These are phyloP conservation scores for Chrysosporium keratinophilum DNA, from an alignment of 2,329 filamentous ascomycete species.

Conservation along the genomic window DNA sequence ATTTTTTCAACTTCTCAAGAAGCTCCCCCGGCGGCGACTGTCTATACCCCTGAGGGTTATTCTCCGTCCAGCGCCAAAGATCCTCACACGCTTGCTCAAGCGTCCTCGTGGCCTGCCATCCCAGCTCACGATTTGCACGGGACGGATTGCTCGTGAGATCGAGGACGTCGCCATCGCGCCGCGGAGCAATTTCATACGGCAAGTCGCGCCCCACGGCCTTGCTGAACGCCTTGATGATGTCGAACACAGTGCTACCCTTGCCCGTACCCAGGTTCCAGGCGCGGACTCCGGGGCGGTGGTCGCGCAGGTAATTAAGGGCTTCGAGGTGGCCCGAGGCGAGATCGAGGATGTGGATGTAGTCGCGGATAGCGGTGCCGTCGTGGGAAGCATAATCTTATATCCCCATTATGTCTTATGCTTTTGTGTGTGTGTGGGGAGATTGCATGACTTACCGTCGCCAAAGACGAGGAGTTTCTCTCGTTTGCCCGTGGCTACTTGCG, in stretches of 20 bases:
- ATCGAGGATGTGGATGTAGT: constrained; percentile 96
- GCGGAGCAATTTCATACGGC: constrained; percentile 71
- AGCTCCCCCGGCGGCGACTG: constrained; percentile 81
- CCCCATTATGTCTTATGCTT: neutral
- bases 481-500: constrained; percentile 91
- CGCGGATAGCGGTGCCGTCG: constrained; percentile 87
- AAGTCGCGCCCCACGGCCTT: constrained; percentile 74
- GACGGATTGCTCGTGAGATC: constrained; percentile 87
- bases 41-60: constrained; percentile 90
- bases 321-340: constrained; percentile 76
- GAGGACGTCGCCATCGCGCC: constrained; percentile 80
- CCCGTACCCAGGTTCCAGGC: constrained; percentile 97
- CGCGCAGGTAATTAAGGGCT: constrained; percentile 80
- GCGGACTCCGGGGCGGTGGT: constrained; percentile 75
- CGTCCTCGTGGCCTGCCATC: constrained; percentile 82
- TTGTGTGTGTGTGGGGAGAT: neutral
- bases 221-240: constrained; percentile 94
- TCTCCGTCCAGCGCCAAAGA: constrained; percentile 93
- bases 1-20: constrained; percentile 41
- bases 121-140: constrained; percentile 76
- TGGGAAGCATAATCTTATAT: constrained; percentile 74
- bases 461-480: constrained; percentile 90
- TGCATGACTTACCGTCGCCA: constrained; percentile 62
- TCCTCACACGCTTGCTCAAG: constrained; percentile 90
- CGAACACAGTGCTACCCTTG: constrained; percentile 87